Base-by-base conservation (phyloP, 495 filamentous ascomycete species). In the Lineolata rhizophorae region DNA sequence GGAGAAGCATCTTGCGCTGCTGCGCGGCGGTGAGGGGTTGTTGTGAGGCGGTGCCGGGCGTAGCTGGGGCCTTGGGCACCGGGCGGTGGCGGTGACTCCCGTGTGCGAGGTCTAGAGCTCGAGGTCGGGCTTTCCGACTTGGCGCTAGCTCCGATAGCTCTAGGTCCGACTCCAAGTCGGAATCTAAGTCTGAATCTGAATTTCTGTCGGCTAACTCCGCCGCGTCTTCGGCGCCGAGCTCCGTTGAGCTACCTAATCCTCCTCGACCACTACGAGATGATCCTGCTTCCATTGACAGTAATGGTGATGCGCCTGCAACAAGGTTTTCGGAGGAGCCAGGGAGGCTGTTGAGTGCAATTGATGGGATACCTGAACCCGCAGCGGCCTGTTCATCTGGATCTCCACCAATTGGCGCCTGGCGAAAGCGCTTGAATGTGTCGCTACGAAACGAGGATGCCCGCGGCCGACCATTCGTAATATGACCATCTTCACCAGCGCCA, bases 1-100 rank as follows among this genome's bases (percentile, higher is more conserved):
- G 54, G 15, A 32, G 30, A 8, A 20, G 8, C 2, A 41, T 34
- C 19, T 54, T 51, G 27, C 50, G 45, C 16, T 53, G 49, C 15
- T 43, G 34, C 5, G 39, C 36, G 6, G 22, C 44, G 13, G 39
- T 39, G 22, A 37, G 36, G 15, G 29, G 22, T 25, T 15, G 27
- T 35, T 3, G 9, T 18, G 27, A 15, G 24, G n/a, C 20, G 14
- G 14, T n/a, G n/a, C n/a, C n/a, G n/a, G n/a, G n/a, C n/a, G n/a
- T n/a, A n/a, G n/a, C n/a, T n/a, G n/a, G n/a, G 8, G n/a, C 34
- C 20, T 29, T 29, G n/a, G n/a, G 22, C 6, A 6, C 22, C 6
- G n/a, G 22, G 6, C 6, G 22, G 22, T 25, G 22, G n/a, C n/a
- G n/a, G 22, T 25, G 22, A 6, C 6, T 25, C 6, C 22, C 22